Conservation (phyloP, 2,329 filamentous ascomycete genomes). For the Seiridium cupressi region DNA sequence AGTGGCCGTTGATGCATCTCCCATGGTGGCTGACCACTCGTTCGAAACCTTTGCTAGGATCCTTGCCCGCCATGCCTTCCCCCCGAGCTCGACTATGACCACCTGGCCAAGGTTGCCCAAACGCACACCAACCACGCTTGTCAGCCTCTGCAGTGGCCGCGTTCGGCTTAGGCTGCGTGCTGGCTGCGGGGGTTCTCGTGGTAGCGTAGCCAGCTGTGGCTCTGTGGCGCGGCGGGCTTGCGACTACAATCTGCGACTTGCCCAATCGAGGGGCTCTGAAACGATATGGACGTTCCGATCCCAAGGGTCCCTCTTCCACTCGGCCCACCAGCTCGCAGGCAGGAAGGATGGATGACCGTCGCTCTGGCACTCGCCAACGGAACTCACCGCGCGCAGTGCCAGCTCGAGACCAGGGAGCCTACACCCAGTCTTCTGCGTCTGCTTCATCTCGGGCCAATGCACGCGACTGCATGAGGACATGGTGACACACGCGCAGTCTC, state of each 20-base stretch:
- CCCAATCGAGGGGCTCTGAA: constrained; percentile 13
- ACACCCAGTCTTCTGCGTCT: neutral
- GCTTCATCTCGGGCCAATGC: constrained; percentile 10
- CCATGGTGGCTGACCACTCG: neutral
- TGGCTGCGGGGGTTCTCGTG: neutral
- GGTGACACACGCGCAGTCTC: neutral
- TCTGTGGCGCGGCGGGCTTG: constrained; percentile 9
- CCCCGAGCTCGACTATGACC: neutral
- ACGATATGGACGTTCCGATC: constrained; percentile 6
- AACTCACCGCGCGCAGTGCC: neutral
- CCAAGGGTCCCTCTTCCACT: neutral
- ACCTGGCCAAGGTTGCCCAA: too few species aligned
- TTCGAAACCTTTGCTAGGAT: neutral
- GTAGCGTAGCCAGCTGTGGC: neutral
- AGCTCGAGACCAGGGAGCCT: constrained; percentile 5
- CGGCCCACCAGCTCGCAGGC: neutral
- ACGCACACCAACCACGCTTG: neutral
- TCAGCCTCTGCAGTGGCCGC: neutral
- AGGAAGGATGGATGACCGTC: neutral
- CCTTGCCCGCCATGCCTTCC: neutral
- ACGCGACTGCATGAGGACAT: constrained; percentile 1
- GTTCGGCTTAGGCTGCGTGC: neutral
- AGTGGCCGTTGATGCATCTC: neutral
- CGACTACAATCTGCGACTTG: constrained; percentile 9
- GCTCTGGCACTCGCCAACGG: neutral